Base-by-base conservation (phyloP, 1,284 basidiomycete genomes). In the Ceratobasidium papillatum region DNA sequence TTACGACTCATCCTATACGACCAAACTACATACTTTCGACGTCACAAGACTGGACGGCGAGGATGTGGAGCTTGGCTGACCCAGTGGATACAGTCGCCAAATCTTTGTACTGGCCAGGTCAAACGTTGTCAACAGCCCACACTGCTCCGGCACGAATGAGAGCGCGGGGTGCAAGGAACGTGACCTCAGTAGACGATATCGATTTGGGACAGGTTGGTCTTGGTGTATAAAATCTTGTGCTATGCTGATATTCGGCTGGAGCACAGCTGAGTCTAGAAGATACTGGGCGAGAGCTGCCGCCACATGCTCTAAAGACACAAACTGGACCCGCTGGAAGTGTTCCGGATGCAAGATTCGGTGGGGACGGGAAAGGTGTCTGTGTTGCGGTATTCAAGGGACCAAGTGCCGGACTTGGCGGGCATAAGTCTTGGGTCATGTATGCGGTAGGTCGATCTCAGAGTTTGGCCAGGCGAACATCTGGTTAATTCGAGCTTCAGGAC, bases 1-100 rank as follows among this genome's bases (percentile, higher is more conserved):
- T 73, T 2, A 63, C 71, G 0, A 73, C 71, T 7, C 71, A 73
- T 30, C 58, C 49, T n/a, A 63, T 54, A 19, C 49, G 71, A 11
- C 71, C 71, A 22, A 51, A 73, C 36, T 73, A 73, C 22, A 73
- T 73, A n/a, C 49, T 73, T 0, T 73, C 71, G 17, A 63, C 71
- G 25, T 73, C 71, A 3, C 34, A 63, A 4, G 71, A 73, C 49
- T 63, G 34, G n/a, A 73, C 71, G 2, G 71, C 71, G 0, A 59
- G 71, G 1, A 63, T 73, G 61, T 73, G 71, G 71, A 63, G 58
- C 11, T 30, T 73, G 11, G 71, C 71, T 2, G 71, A 73, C 43
- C 71, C 71, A 1, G 71, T 63, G n/a, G 61, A 73, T 17, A 62
- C 59, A 7, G 32, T 59, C 12, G 51, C 71, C 22, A 34, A n/a